Percentiles rank a stretch among this genome's conserved stretches.
These are phyloP conservation scores for Exophiala alcalophila DNA, from an alignment of 2,329 filamentous ascomycete genomes.

Conservation along the genomic window DNA sequence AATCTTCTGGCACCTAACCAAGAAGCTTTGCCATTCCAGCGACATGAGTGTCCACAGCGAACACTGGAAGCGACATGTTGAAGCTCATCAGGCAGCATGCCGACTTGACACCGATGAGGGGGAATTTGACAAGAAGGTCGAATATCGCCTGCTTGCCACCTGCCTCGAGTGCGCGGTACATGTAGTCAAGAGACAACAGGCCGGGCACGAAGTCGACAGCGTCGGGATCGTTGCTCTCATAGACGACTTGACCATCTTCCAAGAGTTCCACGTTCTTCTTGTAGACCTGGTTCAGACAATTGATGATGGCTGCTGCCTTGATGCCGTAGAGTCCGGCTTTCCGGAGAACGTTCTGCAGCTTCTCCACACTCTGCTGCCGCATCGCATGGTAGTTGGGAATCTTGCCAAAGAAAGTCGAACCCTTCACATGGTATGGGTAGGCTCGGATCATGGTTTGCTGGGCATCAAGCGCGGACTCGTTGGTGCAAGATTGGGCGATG, in stretches of 20 bases:
- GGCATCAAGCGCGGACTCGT: slow-evolving; percentile 24
- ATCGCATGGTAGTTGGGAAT: slow-evolving; percentile 30
- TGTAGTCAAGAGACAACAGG: slow-evolving; percentile 29
- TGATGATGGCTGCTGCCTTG: slow-evolving; percentile 19
- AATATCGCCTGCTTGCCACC: slow-evolving; percentile 25
- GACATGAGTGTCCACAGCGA: slow-evolving; percentile 66
- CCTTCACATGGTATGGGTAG: slow-evolving; percentile 27
- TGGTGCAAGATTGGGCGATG: slow-evolving; percentile 26
- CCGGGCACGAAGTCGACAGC: slow-evolving; percentile 28
- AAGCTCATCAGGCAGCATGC: slow-evolving; percentile 63
- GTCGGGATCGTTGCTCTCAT: slow-evolving; percentile 17
- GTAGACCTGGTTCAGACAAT: slow-evolving; percentile 20
- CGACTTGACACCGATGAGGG: slow-evolving; percentile 62
- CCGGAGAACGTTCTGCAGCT: slow-evolving; percentile 17
- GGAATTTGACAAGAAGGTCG: slow-evolving; percentile 32
- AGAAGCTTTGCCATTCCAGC: slow-evolving; percentile 62
- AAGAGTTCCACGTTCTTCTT: slow-evolving; percentile 13
- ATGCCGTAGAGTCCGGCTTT: slow-evolving; percentile 16
- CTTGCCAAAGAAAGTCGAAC: slow-evolving; percentile 20
- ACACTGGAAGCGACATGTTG: slow-evolving; percentile 60
- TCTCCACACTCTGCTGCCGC: slow-evolving; percentile 12
- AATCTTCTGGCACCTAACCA: slow-evolving; percentile 56
- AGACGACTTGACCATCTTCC: slow-evolving; percentile 7
- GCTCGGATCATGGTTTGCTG: slow-evolving; percentile 22
- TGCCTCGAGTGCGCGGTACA: slow-evolving; percentile 18